Percentiles rank a stretch among this genome's conserved stretches.
These are phyloP conservation scores for Suillus subalutaceus DNA, from an alignment of 768 basidiomycete genomes.

Conservation along the genomic window DNA sequence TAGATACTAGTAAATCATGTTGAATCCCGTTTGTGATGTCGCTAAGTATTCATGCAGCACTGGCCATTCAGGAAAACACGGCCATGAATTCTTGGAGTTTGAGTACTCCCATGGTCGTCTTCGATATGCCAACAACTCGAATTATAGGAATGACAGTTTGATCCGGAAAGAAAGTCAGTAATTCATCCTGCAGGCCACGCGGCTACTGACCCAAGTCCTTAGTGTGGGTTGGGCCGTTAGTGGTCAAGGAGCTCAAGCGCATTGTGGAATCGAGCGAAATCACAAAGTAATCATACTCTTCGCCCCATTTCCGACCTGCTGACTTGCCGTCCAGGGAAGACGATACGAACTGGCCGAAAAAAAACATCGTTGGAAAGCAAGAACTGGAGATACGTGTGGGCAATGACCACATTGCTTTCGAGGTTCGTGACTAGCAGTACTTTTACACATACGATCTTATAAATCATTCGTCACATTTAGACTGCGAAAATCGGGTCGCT, in stretches of 20 bases:
- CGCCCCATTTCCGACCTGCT: neutral
- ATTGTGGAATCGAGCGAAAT: conserved; percentile 94
- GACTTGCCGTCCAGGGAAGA: conserved; percentile 75
- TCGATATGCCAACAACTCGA: conserved; percentile 98
- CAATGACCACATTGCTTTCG: conserved; percentile 95
- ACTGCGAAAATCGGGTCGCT: conserved; percentile 98
- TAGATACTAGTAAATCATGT: conserved; percentile 54
- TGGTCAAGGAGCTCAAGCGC: conserved; percentile 92
- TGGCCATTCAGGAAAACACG: conserved; percentile 98
- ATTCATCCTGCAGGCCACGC: neutral
- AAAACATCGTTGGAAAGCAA: conserved; percentile 98
- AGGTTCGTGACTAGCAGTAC: conserved; percentile 53
- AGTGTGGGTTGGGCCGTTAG: conserved; percentile 96
- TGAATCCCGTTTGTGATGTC: conserved; percentile 1
- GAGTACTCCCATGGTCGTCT: conserved; percentile 97
- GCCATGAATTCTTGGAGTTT: conserved; percentile 97
- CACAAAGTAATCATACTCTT: conserved; percentile 63
- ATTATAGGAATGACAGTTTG: conserved; percentile 96
- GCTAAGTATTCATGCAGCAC: conserved; percentile 41
- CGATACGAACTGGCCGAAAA: conserved; percentile 98
- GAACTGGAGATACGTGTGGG: conserved; percentile 95
- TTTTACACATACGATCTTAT: conserved; percentile 6
- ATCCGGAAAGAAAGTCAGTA: conserved; percentile 97
- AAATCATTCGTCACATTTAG: conserved; percentile 43
- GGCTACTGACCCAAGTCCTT: conserved; percentile 11